Base-by-base conservation (phyloP, 2,329 filamentous ascomycete species). In the Pestalotiopsis sp. region DNA sequence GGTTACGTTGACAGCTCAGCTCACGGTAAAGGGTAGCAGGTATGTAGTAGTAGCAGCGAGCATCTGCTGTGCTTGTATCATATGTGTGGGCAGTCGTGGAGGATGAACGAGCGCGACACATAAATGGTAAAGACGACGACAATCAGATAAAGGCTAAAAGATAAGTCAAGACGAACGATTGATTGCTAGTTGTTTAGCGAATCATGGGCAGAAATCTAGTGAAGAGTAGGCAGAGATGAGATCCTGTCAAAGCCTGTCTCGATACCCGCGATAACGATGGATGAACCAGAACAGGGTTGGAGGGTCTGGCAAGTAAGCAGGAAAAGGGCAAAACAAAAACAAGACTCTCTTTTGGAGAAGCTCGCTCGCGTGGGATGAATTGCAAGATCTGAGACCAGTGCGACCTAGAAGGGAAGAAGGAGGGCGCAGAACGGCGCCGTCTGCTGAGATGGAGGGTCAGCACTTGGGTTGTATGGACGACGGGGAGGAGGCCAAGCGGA, bases 331-430 rank as follows among this genome's bases (percentile, higher is more conserved):
- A 36, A 14, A 40, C 36, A 38, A 40, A 62, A 36, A 62, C 38
- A 62, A 36, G 59, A 36, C 31, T 36, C 31, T 27, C 9, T 36
- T 9, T 62, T 62, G 59, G 36, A 62, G 59, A 62, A 36, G 45
- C 45, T 52, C 23, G 17, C 27, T 62, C 59, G 59, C 59, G 31
- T 62, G 31, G 31, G 36, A 40, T 36, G 31, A 31, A 23, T 62
- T 59, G 27, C 9, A 62, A 62, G 59, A 62, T 62, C 31, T 38
- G 59, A 59, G 57, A 59, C 57, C 23, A 59, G 57, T 36, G 23
- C 23, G 57, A 59, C 57, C 57, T 13, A 62, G 36, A 20, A 13
- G 20, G 31, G 27, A 27, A 36, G 31, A 36, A 17, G 11, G 25
- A 62, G 59, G 27, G 27, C 14, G 27, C 57, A 59, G 57, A 59